Evolutionary conservation across 768 basidiomycete species (phyloP), one percentile per base, ranked within the genome.

Genomic region (Tricholoma hemisulphureum): DNA sequence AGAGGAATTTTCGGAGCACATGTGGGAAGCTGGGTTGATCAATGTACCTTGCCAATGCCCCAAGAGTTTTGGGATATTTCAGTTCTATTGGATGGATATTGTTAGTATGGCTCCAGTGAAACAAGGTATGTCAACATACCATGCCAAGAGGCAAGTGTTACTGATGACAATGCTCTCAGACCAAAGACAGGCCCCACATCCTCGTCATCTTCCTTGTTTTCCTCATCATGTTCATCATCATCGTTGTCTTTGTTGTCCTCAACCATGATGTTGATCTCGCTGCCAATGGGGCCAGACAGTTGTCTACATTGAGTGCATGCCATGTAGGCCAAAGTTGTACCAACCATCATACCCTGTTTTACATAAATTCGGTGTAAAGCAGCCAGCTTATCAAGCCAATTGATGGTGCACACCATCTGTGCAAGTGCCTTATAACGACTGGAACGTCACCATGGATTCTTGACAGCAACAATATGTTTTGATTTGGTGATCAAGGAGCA

Each of bases 391-490:
- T 39, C 37, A 3, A 39, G 16, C 18, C 37, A 9, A 3, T 3
- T 3, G 9, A 18, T 39, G 16, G n/a, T 39, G 4, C 16, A n/a
- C 5, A 39, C 4, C 37, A 39, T 39, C 18, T 39, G 37, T 18
- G 4, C 18, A 20, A 39, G 37, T 3, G 37, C 37, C 9, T 39
- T 39, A 9, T 18, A 39, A 11, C 18, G 37, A 20, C 18, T 39
- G 18, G 18, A 39, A 20, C 20, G 37, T 20, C n/a, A 4, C 37
- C 37, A 39, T n/a, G 37, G 37, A 3, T 39, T 9, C 37, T 39
- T 39, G 37, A 39, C 67, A 69, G 35, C 68, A 69, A 0, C 9
- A 20, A 39, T 39, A 39, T 39, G 37, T 20, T 39, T 39, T 3
- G 37, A 39, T 20, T 39, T n/a, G 2, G 37, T 39, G 37, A 39